Conservation (phyloP, 148 eudicot species). For the Persicaria maculosa region DNA sequence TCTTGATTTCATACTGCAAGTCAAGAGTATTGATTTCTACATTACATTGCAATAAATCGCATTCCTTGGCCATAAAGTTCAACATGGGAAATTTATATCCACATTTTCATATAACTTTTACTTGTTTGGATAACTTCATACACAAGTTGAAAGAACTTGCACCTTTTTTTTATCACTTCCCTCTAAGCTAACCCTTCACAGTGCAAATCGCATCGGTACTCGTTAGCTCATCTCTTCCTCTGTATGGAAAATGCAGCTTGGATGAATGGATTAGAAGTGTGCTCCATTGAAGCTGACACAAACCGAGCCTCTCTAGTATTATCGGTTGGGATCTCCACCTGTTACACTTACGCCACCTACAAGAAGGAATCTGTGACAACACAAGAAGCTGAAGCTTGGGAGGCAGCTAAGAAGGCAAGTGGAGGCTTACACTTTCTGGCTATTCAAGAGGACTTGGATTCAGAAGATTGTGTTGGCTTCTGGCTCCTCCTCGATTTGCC, state of each 20-base stretch:
- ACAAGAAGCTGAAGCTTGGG: conserved; percentile 95
- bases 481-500: conserved; percentile 95
- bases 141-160: background rate
- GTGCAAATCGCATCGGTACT: background rate
- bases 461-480: conserved; percentile 89
- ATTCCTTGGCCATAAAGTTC: too few relatives aligned
- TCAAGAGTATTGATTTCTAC: too few relatives aligned
- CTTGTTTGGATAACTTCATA: background rate
- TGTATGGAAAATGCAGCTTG: conserved; percentile 44
- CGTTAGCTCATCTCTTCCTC: background rate
- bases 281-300: conserved; percentile 78
- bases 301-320: conserved; percentile 44
- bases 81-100: too few relatives aligned
- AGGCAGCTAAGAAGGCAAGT: conserved; percentile 72
- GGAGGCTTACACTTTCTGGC: conserved; percentile 97
- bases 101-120: too few relatives aligned
- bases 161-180: background rate
- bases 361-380: conserved; percentile 60
- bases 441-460: conserved; percentile 74
- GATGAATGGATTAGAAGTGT: conserved; percentile 97
- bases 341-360: conserved; percentile 73
- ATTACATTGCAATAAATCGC: too few relatives aligned
- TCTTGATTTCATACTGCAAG: background rate
- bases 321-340: conserved; percentile 76
- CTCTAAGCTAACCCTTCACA: background rate